Percentiles rank a stretch among this genome's conserved stretches.
Conservation (phyloP, 1,139 yeast species). For the Diutina neorugosa region DNA sequence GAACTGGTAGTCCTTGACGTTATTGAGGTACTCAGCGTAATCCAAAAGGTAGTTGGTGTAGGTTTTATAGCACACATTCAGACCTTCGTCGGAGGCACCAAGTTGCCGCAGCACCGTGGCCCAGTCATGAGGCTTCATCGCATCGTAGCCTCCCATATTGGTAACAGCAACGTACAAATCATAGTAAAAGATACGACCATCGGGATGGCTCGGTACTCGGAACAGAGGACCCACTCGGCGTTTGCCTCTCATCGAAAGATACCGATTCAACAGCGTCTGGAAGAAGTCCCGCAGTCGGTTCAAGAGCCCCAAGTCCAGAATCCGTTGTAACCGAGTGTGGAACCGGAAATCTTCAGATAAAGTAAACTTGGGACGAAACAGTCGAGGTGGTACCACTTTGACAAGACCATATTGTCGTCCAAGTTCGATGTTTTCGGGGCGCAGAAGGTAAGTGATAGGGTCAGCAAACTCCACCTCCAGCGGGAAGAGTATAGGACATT, state of each 20-base stretch:
- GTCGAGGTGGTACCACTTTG: constrained; percentile 51
- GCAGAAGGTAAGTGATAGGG: constrained; percentile 51
- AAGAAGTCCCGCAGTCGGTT: constrained; percentile 55
- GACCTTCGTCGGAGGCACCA: constrained; percentile 11
- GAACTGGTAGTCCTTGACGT: constrained; percentile 13
- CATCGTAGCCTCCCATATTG: constrained; percentile 14
- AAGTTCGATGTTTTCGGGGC: constrained; percentile 32
- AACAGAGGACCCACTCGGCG: constrained; percentile 13
- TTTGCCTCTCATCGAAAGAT: constrained; percentile 32
- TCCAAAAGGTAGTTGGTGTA: constrained; percentile 24
- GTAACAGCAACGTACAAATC: constrained; percentile 39
- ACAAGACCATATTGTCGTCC: constrained; percentile 55
- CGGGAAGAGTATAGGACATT: constrained; percentile 42
- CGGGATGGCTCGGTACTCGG: not conserved
- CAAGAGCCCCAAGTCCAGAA: constrained; percentile 50
- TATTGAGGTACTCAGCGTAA: constrained; percentile 33
- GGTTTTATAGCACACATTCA: constrained; percentile 15
- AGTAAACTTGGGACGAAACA: constrained; percentile 38
- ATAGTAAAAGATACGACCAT: constrained; percentile 28
- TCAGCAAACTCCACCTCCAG: constrained; percentile 40
- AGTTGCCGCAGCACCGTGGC: constrained; percentile 16
- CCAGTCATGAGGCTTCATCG: constrained; percentile 22
- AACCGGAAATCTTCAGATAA: constrained; percentile 44
- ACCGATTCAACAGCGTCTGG: constrained; percentile 47
- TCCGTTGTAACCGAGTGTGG: constrained; percentile 51